Evolutionary conservation across 306 rosid genomes (phyloP).

Genomic region (Mimosa pudica): DNA sequence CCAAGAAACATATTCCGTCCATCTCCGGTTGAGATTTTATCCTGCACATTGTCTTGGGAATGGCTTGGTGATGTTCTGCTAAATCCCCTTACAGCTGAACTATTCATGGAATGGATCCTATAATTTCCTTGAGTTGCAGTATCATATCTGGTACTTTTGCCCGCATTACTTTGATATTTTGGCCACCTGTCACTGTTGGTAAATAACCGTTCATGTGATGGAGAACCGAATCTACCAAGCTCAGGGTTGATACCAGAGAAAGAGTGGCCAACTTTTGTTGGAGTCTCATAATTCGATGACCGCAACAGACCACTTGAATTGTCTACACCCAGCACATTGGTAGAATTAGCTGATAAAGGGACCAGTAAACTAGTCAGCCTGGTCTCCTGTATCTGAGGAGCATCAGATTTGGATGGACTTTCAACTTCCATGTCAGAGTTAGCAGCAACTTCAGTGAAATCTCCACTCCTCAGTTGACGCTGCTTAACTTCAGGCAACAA

Average conservation of each 20-base stretch:
- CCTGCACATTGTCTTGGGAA: conserved; percentile 41
- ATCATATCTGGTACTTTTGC: conserved; percentile 53
- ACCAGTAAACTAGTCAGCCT: conserved; percentile 66
- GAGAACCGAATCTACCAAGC: conserved; percentile 44
- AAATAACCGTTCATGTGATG: conserved; percentile 42
- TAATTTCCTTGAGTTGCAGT: conserved; percentile 45
- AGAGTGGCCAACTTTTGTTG: conserved; percentile 50
- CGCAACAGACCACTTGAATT: conserved; percentile 44
- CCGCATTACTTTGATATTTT: conserved; percentile 42
- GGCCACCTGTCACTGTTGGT: conserved; percentile 42
- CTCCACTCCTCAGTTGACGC: conserved; percentile 65
- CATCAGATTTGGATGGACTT: conserved; percentile 48
- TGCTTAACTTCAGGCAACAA: conserved; percentile 85
- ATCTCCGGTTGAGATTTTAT: conserved; percentile 47
- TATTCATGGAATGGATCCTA: conserved; percentile 43
- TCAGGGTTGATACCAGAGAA: conserved; percentile 45
- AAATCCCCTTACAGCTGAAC: conserved; percentile 48
- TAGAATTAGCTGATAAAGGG: conserved; percentile 57
- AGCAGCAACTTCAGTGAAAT: conserved; percentile 46
- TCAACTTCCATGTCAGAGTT: conserved; percentile 50
- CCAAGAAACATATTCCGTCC: conserved; percentile 46
- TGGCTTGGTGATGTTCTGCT: conserved; percentile 44
- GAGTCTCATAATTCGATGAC: conserved; percentile 52
- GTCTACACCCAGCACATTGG: conserved; percentile 42
- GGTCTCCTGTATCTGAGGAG: conserved; percentile 50